These are phyloP conservation scores for Talaromyces sp. DNA, from an alignment of 2,329 filamentous ascomycete species.

Conservation along the genomic window DNA sequence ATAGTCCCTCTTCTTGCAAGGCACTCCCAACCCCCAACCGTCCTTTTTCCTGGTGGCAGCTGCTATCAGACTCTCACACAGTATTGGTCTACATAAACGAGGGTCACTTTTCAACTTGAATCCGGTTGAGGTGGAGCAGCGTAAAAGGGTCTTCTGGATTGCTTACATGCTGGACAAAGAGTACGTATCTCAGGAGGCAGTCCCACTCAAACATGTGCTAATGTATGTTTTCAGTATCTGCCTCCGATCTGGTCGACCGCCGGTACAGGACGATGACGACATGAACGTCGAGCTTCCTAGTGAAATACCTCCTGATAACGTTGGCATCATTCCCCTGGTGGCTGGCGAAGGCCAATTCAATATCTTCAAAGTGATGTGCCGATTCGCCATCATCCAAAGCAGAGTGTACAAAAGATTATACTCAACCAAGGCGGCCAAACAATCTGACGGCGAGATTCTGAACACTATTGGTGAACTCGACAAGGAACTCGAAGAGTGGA, in stretches of 20 bases:
- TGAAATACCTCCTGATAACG: conserved; percentile 84
- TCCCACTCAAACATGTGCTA: background rate
- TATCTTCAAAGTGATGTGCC: conserved; percentile 87
- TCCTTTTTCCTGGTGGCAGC: conserved; percentile 88
- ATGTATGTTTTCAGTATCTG: conserved; percentile 53
- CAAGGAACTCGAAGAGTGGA: conserved; percentile 88
- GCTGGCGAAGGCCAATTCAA: conserved; percentile 93
- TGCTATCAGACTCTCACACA: conserved; percentile 86
- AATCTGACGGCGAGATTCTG: conserved; percentile 86
- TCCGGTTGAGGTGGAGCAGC: conserved; percentile 89
- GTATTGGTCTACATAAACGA: conserved; percentile 90
- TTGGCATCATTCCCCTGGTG: conserved; percentile 87
- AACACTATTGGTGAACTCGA: conserved; percentile 96
- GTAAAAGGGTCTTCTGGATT: conserved; percentile 75
- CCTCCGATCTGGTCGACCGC: conserved; percentile 68
- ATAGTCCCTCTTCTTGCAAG: conserved; percentile 82
- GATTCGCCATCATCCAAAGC: conserved; percentile 87
- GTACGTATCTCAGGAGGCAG: conserved; percentile 35
- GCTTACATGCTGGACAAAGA: conserved; percentile 73
- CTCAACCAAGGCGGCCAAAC: conserved; percentile 85
- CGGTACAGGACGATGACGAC: conserved; percentile 72
- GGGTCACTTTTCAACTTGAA: conserved; percentile 92
- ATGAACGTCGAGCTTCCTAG: conserved; percentile 97
- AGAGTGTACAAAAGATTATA: conserved; percentile 92
- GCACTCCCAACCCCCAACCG: conserved; percentile 93